A percentile compares a stretch with the other conserved stretches of the same genome.
Conservation (phyloP, 495 filamentous ascomycete species). For the Xylaria flabelliformis region DNA sequence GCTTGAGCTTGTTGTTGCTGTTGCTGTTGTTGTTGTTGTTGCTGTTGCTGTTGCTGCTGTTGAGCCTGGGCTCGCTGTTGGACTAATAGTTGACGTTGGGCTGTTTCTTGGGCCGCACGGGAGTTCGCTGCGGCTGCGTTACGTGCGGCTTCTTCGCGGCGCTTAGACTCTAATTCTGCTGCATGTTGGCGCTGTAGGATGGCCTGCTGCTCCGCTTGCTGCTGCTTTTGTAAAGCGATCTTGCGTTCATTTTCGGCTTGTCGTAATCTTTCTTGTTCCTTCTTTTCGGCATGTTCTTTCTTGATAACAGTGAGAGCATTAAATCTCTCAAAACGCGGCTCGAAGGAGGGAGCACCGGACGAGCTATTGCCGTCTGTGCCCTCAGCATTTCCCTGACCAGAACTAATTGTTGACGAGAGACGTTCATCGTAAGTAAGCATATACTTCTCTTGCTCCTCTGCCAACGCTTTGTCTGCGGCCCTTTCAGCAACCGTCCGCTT, state of each 20-base stretch:
- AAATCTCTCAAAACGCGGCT: constrained; percentile 88
- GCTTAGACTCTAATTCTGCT: constrained; percentile 41
- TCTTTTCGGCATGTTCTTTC: constrained; percentile 74
- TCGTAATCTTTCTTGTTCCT: constrained; percentile 64
- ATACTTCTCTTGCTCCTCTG: constrained; percentile 85
- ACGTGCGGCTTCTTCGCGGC: constrained; percentile 45
- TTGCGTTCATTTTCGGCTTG: constrained; percentile 72
- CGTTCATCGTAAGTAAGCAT: constrained; percentile 95
- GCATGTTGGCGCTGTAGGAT: constrained; percentile 41
- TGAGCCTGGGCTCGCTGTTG: constrained; percentile 53
- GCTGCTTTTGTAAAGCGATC: constrained; percentile 57
- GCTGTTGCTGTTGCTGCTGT: constrained; percentile 48
- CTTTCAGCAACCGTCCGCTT: constrained; percentile 95
- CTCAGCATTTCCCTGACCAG: constrained; percentile 62
- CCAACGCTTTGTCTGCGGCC: constrained; percentile 89
- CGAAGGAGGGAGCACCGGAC: constrained; percentile 70
- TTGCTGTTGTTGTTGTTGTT: constrained; percentile 39
- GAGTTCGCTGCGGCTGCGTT: constrained; percentile 42
- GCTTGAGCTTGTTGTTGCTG: constrained; percentile 40
- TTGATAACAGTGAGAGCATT: constrained; percentile 89
- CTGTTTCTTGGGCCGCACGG: constrained; percentile 37
- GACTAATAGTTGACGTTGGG: constrained; percentile 40
- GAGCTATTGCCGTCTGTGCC: constrained; percentile 77
- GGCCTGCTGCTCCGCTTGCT: constrained; percentile 39
- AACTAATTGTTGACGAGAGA: constrained; percentile 63